Conservation (phyloP, 2,329 filamentous ascomycete species). For the Xylaria sp. region DNA sequence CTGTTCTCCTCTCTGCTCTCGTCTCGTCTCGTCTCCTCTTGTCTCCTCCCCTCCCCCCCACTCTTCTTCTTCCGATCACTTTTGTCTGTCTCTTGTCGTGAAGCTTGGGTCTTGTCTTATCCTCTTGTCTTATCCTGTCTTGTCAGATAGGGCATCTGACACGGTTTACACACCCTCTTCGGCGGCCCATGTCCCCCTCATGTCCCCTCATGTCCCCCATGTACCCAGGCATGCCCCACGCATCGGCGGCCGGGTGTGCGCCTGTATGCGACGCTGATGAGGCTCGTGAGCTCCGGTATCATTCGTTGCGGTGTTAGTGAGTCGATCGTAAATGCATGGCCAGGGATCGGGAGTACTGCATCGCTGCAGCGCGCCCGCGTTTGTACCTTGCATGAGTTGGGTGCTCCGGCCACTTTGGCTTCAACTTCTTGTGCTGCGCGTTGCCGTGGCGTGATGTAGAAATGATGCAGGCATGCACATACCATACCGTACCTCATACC, state of each 20-base stretch:
- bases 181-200: constrained; percentile 18
- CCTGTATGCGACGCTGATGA: constrained; percentile 45
- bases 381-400: constrained; percentile 48
- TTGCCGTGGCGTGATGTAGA: constrained; percentile 25
- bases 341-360: constrained; percentile 43
- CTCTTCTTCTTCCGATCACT: too few species aligned
- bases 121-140: constrained; percentile 3
- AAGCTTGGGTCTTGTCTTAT: neutral
- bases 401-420: constrained; percentile 16
- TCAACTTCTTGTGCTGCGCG: constrained; percentile 7
- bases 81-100: neutral
- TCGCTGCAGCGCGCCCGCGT: constrained; percentile 44
- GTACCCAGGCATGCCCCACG: constrained; percentile 26
- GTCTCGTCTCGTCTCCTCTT: too few species aligned
- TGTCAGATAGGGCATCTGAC: constrained; percentile 47
- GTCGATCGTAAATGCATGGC: constrained; percentile 43
- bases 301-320: constrained; percentile 44
- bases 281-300: constrained; percentile 48
- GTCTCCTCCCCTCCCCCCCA: neutral
- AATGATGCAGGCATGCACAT: neutral
- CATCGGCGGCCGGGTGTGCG: constrained; percentile 26
- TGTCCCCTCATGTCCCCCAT: too few species aligned
- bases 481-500: too few species aligned
- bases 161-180: constrained; percentile 41
- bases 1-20: neutral